Evolutionary conservation across 2,329 filamentous ascomycete species (phyloP), one percentile per base, ranked within the genome.

Genomic region (Epichloe amarillans): DNA sequence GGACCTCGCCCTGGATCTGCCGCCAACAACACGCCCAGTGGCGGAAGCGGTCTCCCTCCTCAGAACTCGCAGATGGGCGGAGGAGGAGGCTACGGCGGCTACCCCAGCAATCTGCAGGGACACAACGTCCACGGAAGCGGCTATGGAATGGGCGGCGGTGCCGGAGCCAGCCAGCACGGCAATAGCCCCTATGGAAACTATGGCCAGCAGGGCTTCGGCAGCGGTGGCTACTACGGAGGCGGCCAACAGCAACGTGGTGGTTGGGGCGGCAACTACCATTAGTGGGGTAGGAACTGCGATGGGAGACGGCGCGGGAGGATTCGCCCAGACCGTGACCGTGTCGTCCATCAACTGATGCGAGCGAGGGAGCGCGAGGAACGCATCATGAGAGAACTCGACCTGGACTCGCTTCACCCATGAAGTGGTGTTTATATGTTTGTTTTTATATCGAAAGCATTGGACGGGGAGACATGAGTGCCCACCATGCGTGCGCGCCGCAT

Each of bases 261-360:
- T 60, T 80, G 77, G 77, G 77, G 77, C 57, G 72, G 71, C 58
- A 80, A 80, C 72, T 80, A 80, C 70, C 70, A 76, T 58, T 72
- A 73, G 64, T 59, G 59, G 60, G 62, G 63, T 66, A 62, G 60
- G 54, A 53, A 57, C 58, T 59, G 60, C 56, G 60, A 61, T 48
- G 58, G 55, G 52, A 60, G 49, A 55, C 51, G 58, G 54, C 54
- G 52, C 44, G 51, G 54, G 39, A 50, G 26, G 47, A 44, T 52
- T 38, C 54, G 52, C 39, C 40, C 35, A 21, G 43, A 54, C n/a
- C 46, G 49, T n/a, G 40, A 53, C 26, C 46, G 50, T 30, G 39
- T 17, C 35, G 48, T 45, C 39, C 23, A 26, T 26, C 23, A 26
- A 26, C n/a, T 37, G 39, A 37, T 41, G 41, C 46, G 37, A 46